These are phyloP conservation scores for Aspergillus clavatus DNA, from an alignment of 2,329 filamentous ascomycete species.

Conservation along the genomic window DNA sequence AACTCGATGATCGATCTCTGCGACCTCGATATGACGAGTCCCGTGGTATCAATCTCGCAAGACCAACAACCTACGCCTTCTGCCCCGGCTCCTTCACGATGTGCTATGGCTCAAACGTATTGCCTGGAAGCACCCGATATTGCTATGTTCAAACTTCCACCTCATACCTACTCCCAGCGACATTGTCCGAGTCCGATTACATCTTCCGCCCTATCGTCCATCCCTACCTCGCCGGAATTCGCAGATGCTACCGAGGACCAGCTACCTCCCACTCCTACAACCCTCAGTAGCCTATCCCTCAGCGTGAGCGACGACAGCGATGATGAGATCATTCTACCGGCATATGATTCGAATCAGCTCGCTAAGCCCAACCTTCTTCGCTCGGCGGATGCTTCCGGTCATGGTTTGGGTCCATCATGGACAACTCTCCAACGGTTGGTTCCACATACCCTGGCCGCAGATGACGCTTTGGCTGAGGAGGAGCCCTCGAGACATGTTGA, in stretches of 20 bases:
- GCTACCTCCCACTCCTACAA: conserved; percentile 34
- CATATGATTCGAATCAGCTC: conserved; percentile 43
- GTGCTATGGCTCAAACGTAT: conserved; percentile 29
- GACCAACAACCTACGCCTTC: conserved; percentile 30
- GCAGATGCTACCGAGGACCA: conserved; percentile 25
- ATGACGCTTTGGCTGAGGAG: conserved; percentile 70
- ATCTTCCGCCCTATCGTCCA: conserved; percentile 34
- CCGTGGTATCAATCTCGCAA: conserved; percentile 28
- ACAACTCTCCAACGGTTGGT: conserved; percentile 53
- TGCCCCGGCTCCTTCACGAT: conserved; percentile 28
- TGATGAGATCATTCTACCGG: conserved; percentile 41
- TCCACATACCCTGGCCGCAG: conserved; percentile 62
- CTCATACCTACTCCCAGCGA: conserved; percentile 22
- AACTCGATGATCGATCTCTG: not conserved
- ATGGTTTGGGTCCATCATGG: conserved; percentile 18
- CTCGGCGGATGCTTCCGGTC: conserved; percentile 13
- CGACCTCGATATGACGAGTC: conserved; percentile 28
- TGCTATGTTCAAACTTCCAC: conserved; percentile 22
- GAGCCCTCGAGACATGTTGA: conserved; percentile 87
- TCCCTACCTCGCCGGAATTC: conserved; percentile 35
- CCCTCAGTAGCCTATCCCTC: conserved; percentile 37
- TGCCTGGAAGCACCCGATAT: conserved; percentile 23
- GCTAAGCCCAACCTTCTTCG: conserved; percentile 40
- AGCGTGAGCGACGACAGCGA: conserved; percentile 23
- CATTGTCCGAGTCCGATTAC: conserved; percentile 24